A percentile compares a stretch with the other conserved stretches of the same genome.
Evolutionary conservation across 2,329 filamentous ascomycete genomes (phyloP).

Genomic region (Tolypocladium ovalisporum): DNA sequence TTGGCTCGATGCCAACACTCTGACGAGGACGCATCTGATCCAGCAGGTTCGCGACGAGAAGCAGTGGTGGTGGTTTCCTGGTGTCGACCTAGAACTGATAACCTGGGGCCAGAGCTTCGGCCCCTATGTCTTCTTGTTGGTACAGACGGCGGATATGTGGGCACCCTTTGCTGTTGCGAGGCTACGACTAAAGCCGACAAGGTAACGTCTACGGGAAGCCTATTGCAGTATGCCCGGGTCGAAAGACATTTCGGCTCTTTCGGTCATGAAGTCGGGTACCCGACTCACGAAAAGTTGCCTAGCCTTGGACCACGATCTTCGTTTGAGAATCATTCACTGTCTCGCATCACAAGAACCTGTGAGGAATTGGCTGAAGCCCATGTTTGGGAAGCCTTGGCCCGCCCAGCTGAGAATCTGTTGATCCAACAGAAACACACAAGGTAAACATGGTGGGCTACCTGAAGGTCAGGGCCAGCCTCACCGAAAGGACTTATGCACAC

Average conservation of each 20-base stretch:
- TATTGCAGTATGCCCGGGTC: no score
- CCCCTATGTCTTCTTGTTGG: not conserved
- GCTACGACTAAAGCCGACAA: not conserved
- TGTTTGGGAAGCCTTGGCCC: no score
- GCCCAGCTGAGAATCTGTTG: no score
- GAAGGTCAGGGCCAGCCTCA: not conserved
- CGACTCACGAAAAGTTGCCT: no score
- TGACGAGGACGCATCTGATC: slow-evolving; percentile 18
- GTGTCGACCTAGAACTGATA: slow-evolving; percentile 1
- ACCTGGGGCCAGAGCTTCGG: not conserved
- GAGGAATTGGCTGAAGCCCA: no score
- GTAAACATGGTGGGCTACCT: not conserved
- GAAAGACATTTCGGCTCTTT: no score
- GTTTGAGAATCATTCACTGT: no score
- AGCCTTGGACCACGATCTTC: no score
- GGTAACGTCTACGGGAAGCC: not conserved
- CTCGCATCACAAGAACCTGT: no score
- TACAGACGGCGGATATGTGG: slow-evolving; percentile 1
- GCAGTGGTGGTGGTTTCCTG: slow-evolving; percentile 2
- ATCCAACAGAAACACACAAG: not conserved
- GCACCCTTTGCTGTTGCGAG: not conserved
- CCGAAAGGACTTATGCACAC: not conserved
- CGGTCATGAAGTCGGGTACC: no score
- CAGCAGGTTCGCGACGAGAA: slow-evolving; percentile 3
- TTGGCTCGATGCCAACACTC: slow-evolving; percentile 19